These are phyloP conservation scores for Musa acuminata DNA, from an alignment of 176 grass and related monocot genomes.

Conservation along the genomic window DNA sequence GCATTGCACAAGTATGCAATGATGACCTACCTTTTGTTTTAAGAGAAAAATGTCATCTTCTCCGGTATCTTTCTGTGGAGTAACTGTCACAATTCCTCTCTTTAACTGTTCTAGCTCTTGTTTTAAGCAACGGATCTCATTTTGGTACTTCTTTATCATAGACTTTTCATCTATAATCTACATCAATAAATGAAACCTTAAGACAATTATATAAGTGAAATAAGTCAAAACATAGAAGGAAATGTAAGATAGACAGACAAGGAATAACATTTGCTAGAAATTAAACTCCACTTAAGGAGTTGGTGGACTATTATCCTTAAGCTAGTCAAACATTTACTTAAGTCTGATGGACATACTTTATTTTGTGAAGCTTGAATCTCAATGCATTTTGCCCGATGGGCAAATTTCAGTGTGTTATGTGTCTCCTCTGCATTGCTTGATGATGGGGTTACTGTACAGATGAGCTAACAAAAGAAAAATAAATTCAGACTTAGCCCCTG, in stretches of 20 bases:
- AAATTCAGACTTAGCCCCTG: not conserved
- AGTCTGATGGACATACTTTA: conserved; percentile 39
- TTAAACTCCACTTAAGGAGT: not conserved
- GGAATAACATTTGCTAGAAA: not conserved
- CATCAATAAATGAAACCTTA: conserved; percentile 14
- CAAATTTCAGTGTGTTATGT: conserved; percentile 98
- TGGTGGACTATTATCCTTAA: conserved; percentile 6
- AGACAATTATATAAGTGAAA: conserved; percentile 22
- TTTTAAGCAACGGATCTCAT: conserved; percentile 88
- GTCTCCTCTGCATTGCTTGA: conserved; percentile 99
- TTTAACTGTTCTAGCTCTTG: conserved; percentile 93
- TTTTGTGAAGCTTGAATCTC: conserved; percentile 99
- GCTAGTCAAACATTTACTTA: conserved; percentile 17
- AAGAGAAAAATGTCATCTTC: conserved; percentile 83
- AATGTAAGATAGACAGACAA: conserved; percentile 6
- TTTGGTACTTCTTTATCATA: conserved; percentile 99
- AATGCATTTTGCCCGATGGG: conserved; percentile 87
- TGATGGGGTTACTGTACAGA: conserved; percentile 95
- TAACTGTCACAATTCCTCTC: conserved; percentile 76
- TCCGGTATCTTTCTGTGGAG: conserved; percentile 49
- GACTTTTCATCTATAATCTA: conserved; percentile 99
- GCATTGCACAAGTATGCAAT: not conserved
- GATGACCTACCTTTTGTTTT: conserved; percentile 71
- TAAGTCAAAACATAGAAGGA: conserved; percentile 12
- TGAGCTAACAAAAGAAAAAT: conserved; percentile 52